Evolutionary conservation across 768 basidiomycete species (phyloP).

Genomic region (Gyrodon lividus): DNA sequence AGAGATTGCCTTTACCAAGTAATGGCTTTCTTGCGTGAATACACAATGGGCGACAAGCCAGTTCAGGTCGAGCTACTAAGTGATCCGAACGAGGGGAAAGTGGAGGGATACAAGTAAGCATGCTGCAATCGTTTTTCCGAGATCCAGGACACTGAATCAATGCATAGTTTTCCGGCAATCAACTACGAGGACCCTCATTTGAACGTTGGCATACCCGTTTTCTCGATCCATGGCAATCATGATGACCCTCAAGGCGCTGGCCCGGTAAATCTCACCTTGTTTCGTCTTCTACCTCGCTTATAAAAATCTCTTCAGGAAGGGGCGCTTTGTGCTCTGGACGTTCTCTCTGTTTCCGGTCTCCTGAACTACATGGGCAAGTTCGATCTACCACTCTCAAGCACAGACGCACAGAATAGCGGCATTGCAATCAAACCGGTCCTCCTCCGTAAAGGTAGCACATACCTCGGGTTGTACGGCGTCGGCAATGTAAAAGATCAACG

Average conservation of each 20-base stretch:
- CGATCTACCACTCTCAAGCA: slow-evolving; percentile 77
- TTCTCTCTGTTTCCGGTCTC: slow-evolving; percentile 90
- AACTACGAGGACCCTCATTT: slow-evolving; percentile 98
- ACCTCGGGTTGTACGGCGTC: slow-evolving; percentile 91
- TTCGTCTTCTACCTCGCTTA: not conserved
- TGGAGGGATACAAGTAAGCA: slow-evolving; percentile 76
- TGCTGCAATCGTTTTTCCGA: not conserved
- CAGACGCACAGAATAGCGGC: slow-evolving; percentile 61
- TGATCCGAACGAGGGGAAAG: slow-evolving; percentile 89
- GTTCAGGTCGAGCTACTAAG: slow-evolving; percentile 90
- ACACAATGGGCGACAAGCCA: slow-evolving; percentile 84
- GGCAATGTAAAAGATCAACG: slow-evolving; percentile 96
- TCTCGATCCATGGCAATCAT: slow-evolving; percentile 99
- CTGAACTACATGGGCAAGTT: slow-evolving; percentile 98
- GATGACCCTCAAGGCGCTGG: slow-evolving; percentile 98
- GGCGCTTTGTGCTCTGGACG: slow-evolving; percentile 91
- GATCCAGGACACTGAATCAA: not conserved
- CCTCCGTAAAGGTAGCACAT: slow-evolving; percentile 81
- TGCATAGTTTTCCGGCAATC: slow-evolving; percentile 82
- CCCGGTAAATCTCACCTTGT: slow-evolving; percentile 49
- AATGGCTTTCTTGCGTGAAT: slow-evolving; percentile 86
- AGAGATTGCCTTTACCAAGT: slow-evolving; percentile 87
- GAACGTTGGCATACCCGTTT: slow-evolving; percentile 94
- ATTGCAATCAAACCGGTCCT: slow-evolving; percentile 90
- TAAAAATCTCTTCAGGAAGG: slow-evolving; percentile 66